These are phyloP conservation scores for Sporothrix brasiliensis DNA, from an alignment of 2,329 filamentous ascomycete genomes.

Conservation along the genomic window DNA sequence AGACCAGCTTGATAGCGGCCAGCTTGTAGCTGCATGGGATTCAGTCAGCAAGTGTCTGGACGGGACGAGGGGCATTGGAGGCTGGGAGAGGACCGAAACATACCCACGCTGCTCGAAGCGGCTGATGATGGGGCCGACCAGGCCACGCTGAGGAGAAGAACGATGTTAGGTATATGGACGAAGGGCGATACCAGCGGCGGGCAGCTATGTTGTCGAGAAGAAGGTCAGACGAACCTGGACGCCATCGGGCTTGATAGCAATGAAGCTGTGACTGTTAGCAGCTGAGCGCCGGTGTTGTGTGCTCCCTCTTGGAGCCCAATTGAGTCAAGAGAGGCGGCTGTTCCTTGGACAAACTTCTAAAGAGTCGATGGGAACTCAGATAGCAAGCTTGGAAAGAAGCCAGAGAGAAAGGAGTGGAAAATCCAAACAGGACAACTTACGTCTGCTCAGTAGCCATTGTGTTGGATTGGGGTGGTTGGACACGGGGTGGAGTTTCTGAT, in stretches of 20 bases:
- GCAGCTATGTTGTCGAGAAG: not conserved
- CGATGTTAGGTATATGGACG: conserved; percentile 10
- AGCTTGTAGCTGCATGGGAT: conserved; percentile 76
- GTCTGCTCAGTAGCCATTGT: conserved; percentile 83
- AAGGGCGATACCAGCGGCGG: not conserved
- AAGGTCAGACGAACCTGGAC: conserved; percentile 73
- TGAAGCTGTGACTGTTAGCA: conserved; percentile 70
- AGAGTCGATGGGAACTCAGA: not conserved
- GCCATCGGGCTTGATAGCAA: conserved; percentile 99
- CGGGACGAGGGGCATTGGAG: not conserved
- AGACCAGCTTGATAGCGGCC: conserved; percentile 92
- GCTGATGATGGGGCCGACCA: conserved; percentile 94
- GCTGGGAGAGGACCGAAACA: not conserved
- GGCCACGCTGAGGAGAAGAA: conserved; percentile 71
- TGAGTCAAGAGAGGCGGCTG: not conserved
- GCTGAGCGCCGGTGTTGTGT: not conserved
- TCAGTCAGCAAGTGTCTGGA: not conserved
- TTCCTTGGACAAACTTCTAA: not conserved
- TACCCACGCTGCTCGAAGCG: conserved; percentile 89
- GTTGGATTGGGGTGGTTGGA: conserved; percentile 41
- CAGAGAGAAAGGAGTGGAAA: not conserved
- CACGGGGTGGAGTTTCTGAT: conserved; percentile 35
- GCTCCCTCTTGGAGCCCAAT: conserved; percentile 2
- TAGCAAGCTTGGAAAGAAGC: not conserved
- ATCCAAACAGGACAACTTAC: conserved; percentile 58